Evolutionary conservation across 1,284 basidiomycete species (phyloP), one percentile per base, ranked within the genome.

Genomic region (Cerrena zonata): DNA sequence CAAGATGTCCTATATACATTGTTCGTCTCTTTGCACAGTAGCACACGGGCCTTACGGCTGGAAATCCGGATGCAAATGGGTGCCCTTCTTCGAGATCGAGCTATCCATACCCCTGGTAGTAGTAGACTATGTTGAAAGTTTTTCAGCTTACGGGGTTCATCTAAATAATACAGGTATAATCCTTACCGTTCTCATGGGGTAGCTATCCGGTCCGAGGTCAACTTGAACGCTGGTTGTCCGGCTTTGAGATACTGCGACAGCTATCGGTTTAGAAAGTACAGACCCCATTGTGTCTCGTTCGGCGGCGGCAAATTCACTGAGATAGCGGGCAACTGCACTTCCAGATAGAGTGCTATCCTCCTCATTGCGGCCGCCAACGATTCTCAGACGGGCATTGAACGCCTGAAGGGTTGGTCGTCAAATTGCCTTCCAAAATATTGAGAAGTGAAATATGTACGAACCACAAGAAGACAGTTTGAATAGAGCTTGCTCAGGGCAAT

Each of bases 391-490:
- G 19, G 21, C 39, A 19, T 40, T 40, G 39, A 40, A 22, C 19
- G 19, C 39, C 39, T 40, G 19, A 19, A 18, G 21, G 19, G 21
- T 10, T 40, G 21, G 10, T 22, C 7, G 18, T 40, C 15, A 40
- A 18, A 10, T 19, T 10, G 18, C 13, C 13, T 5, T 5, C 7
- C 7, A 40, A 10, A 22, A 40, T 18, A 10, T 5, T 10, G n/a
- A n/a, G n/a, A n/a, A n/a, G n/a, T n/a, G n/a, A n/a, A n/a, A n/a
- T n/a, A n/a, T n/a, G n/a, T 23, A 46, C 54, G 3, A 44, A 59
- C 64, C 38, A 57, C 62, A 5, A 71, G 48, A 4, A 70, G 53
- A 46, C 63, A 67, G 52, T 71, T 69, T 13, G 62, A 59, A 50
- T 69, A 69, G 15, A 69, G 54, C 53, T 69, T 69, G 23, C 62